Conservation (phyloP, 139 green algal species). For the Volvox reticuliferus region DNA sequence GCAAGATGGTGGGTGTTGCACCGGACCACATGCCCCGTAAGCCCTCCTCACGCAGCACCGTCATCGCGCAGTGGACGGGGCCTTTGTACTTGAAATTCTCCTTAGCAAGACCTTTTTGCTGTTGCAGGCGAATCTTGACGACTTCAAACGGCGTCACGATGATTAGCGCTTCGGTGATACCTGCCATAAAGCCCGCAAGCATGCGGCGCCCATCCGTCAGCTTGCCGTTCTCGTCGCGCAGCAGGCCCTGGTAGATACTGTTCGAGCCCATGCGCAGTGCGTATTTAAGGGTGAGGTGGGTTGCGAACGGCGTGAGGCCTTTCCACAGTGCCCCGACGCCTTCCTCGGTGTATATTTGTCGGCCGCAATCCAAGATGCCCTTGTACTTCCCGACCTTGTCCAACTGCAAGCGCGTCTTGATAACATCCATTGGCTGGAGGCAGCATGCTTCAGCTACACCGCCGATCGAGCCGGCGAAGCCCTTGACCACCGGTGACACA, state of each 20-base stretch:
- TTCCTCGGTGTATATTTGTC: constrained; percentile 84
- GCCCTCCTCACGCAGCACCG: constrained; percentile 90
- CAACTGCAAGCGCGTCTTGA: constrained; percentile 96
- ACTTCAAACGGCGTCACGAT: constrained; percentile 98
- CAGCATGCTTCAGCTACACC: constrained; percentile 92
- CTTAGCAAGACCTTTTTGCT: constrained; percentile 85
- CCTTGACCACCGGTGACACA: constrained; percentile 63
- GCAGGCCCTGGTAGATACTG: constrained; percentile 83
- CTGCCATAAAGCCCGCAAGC: constrained; percentile 83
- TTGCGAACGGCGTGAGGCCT: constrained; percentile 94
- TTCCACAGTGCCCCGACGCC: constrained; percentile 92
- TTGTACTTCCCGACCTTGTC: constrained; percentile 87
- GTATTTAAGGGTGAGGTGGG: constrained; percentile 97
- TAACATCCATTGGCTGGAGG: constrained; percentile 94
- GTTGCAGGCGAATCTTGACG: constrained; percentile 96
- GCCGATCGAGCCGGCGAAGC: constrained; percentile 86
- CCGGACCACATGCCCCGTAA: constrained; percentile 90
- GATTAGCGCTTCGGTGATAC: constrained; percentile 93
- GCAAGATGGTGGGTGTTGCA: constrained; percentile 87
- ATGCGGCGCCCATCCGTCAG: constrained; percentile 73
- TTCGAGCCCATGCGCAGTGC: constrained; percentile 95
- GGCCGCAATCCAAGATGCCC: constrained; percentile 86
- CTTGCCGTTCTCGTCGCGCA: constrained; percentile 79
- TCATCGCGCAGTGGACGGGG: constrained; percentile 88
- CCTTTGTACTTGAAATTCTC: constrained; percentile 89